phyloP scores from a whole-genome alignment of 345 rosid species.

The Kandelia obovata region DNA sequence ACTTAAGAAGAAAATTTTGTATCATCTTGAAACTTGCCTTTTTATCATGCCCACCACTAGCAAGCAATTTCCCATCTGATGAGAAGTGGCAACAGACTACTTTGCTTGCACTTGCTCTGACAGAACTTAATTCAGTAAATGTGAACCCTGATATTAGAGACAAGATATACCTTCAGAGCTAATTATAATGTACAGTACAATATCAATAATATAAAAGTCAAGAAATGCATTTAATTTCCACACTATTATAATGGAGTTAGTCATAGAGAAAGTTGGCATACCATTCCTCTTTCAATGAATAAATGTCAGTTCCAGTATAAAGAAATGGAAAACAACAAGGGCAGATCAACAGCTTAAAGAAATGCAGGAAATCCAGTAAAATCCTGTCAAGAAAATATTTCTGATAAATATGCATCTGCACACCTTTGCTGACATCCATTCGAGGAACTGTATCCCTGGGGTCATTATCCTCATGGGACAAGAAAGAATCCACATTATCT shows the following conservation, averaged over 20 bases:
- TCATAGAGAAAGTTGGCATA: background rate
- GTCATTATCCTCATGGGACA: constrained; percentile 84
- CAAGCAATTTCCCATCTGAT: constrained; percentile 92
- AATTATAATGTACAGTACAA: constrained; percentile 18
- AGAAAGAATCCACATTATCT: constrained; percentile 93
- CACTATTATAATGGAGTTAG: background rate
- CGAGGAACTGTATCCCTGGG: constrained; percentile 74
- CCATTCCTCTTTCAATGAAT: too few species aligned
- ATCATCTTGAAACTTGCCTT: constrained; percentile 46
- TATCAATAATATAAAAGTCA: background rate
- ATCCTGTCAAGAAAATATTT: background rate
- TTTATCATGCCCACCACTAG: constrained; percentile 97
- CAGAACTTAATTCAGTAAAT: constrained; percentile 62
- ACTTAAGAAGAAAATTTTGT: background rate
- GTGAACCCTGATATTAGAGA: constrained; percentile 54
- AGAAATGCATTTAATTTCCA: background rate
- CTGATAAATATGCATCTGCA: constrained; percentile 8
- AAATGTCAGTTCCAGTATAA: too few species aligned
- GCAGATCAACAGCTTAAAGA: too few species aligned
- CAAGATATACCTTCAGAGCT: constrained; percentile 8
- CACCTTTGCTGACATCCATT: constrained; percentile 83
- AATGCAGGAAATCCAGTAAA: background rate
- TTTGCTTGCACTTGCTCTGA: constrained; percentile 77
- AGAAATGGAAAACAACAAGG: too few species aligned
- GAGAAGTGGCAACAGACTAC: constrained; percentile 90